Conservation (phyloP, 1,284 basidiomycete species). For the Cryptococcus sp. region DNA sequence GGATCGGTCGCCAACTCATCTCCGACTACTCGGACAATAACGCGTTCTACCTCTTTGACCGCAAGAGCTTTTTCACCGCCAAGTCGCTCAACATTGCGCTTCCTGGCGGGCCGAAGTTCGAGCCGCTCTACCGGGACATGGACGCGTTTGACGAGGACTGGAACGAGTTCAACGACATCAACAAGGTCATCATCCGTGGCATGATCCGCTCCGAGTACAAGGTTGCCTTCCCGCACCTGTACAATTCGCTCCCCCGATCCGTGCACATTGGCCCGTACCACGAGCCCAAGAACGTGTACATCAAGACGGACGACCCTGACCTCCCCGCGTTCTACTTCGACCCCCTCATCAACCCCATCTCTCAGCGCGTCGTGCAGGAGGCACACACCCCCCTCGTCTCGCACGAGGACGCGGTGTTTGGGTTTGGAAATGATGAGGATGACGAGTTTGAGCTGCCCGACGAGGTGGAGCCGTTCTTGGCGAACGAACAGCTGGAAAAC, state of each 20-base stretch:
- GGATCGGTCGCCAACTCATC: slow-evolving; percentile 86
- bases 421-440: slow-evolving; percentile 67
- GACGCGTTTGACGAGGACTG: slow-evolving; percentile 98
- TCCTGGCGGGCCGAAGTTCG: slow-evolving; percentile 97
- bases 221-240: slow-evolving; percentile 97
- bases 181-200: slow-evolving; percentile 99
- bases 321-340: slow-evolving; percentile 99
- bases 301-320: slow-evolving; percentile 97
- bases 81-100: slow-evolving; percentile 98
- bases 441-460: slow-evolving; percentile 88
- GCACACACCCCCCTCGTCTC: slow-evolving; percentile 78
- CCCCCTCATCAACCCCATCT: slow-evolving; percentile 95
- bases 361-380: slow-evolving; percentile 74
- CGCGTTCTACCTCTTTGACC: slow-evolving; percentile 90
- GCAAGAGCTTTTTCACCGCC: slow-evolving; percentile 96
- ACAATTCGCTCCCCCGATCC: slow-evolving; percentile 95
- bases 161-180: slow-evolving; percentile 99
- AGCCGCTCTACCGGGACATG: slow-evolving; percentile 86
- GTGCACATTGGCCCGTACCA: slow-evolving; percentile 92
- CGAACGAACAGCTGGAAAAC: slow-evolving; percentile 75
- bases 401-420: slow-evolving; percentile 90
- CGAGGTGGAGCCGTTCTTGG: slow-evolving; percentile 76
- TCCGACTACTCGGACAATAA: slow-evolving; percentile 90
- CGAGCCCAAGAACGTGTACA: slow-evolving; percentile 94
- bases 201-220: slow-evolving; percentile 99